Evolutionary conservation across 768 basidiomycete genomes (phyloP), one percentile per base, ranked within the genome.

Genomic region (Lentinula detonsa): DNA sequence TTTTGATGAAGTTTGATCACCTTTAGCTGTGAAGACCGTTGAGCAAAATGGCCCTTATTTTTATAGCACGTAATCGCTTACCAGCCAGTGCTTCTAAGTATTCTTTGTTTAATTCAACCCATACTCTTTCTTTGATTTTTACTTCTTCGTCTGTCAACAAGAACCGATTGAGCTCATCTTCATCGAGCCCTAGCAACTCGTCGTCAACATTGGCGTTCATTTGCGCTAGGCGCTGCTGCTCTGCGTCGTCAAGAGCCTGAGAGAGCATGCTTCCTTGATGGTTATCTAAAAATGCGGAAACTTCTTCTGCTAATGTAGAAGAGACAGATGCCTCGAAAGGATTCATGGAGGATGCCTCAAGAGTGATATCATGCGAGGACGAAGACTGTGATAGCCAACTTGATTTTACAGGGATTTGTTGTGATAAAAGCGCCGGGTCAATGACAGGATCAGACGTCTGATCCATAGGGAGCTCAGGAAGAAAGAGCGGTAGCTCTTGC

Each of bases 61-160:
- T 3, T 28, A 1, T 8, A 39, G 37, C 37, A 39, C 9, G 13
- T 1, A 13, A 8, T 13, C 37, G 13, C 45, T 66, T 65, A 91
- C 93, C 90, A 57, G 93, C 94, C 37, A 95, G 78, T 15, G 88
- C 86, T 69, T 94, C 90, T 39, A 98, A 75, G 71, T 96, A 98
- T 35, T 97, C 95, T 65, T 82, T 82, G 71, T 97, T 97, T 67
- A 93, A 78, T 74, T 95, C 93, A 52, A 95, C 93, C 95, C 95
- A 98, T 1, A 97, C 85, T 10, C 92, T 85, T 71, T 93, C 92
- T 72, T 91, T 98, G 68, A 93, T 79, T 70, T 78, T 85, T 3
- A 91, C 88, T 72, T 96, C 94, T 23, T 88, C 89, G 39, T 88
- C 87, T 7, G 81, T 84, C 23, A 95, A 73, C 59, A 93, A 75